phyloP scores from a whole-genome alignment of 768 basidiomycete genomes.

The Mrakia gelida region DNA sequence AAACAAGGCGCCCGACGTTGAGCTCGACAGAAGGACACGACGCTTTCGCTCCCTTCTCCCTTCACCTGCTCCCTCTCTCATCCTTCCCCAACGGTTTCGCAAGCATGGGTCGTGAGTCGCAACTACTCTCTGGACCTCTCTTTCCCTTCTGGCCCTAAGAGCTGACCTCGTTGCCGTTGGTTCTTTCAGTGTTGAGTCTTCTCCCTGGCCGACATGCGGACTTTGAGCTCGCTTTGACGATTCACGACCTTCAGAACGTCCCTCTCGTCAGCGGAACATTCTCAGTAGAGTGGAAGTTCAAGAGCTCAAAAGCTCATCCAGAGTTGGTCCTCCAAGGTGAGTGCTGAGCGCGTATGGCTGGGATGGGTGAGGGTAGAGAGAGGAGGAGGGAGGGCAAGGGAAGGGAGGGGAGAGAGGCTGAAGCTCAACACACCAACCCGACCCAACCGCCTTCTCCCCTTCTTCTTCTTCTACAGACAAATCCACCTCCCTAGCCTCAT shows the following conservation, averaged over 20 bases:
- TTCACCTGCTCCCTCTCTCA: no score
- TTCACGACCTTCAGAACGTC: slow-evolving; percentile 27
- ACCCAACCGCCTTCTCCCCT: not conserved
- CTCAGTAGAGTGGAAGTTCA: slow-evolving; percentile 21
- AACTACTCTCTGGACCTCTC: no score
- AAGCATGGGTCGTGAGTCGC: no score
- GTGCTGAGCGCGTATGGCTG: not conserved
- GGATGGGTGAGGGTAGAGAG: not conserved
- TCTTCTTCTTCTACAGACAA: slow-evolving; percentile 1
- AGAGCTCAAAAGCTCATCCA: slow-evolving; percentile 10
- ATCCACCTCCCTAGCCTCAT: not conserved
- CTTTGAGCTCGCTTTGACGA: slow-evolving; percentile 16
- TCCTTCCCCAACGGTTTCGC: no score
- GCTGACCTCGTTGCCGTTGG: not conserved
- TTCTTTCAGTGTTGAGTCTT: slow-evolving; percentile 10
- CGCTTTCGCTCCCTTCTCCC: no score
- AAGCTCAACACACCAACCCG: not conserved
- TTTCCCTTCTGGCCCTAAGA: not conserved
- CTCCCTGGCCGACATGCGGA: slow-evolving; percentile 22
- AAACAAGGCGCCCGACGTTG: no score
- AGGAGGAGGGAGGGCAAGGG: not conserved
- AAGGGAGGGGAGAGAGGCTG: no score
- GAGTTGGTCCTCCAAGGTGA: not conserved
- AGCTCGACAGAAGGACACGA: no score
- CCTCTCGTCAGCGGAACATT: slow-evolving; percentile 25